Evolutionary conservation across 1,284 basidiomycete genomes (phyloP).

Genomic region (Tilletiaria anomala): DNA sequence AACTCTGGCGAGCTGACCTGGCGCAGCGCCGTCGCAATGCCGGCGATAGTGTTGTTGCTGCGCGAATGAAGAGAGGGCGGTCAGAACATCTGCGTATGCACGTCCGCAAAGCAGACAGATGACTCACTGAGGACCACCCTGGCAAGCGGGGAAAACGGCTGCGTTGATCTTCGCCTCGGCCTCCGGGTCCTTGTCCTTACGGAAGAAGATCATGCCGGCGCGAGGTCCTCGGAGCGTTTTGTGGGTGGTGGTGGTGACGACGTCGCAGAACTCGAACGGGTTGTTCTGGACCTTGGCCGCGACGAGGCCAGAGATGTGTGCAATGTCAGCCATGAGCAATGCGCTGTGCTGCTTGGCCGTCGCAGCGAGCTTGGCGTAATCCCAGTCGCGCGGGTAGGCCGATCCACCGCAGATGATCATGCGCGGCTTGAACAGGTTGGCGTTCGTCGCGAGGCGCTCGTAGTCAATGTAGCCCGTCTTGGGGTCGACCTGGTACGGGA

Average conservation of each 20-base stretch:
- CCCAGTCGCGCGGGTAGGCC: conserved; percentile 95
- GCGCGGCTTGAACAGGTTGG: conserved; percentile 89
- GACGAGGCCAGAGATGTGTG: conserved; percentile 89
- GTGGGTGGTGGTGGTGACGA: conserved; percentile 54
- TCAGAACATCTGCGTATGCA: too few relatives aligned
- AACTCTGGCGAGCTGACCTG: conserved; percentile 82
- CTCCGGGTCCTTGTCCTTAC: conserved; percentile 73
- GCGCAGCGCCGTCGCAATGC: conserved; percentile 83
- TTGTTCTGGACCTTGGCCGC: conserved; percentile 82
- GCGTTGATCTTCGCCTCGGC: conserved; percentile 93
- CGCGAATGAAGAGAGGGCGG: too few relatives aligned
- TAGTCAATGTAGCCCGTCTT: conserved; percentile 82
- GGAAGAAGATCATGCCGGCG: conserved; percentile 97
- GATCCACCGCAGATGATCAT: conserved; percentile 96
- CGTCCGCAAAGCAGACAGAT: too few relatives aligned
- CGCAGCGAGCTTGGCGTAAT: conserved; percentile 54
- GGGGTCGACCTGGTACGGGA: conserved; percentile 69
- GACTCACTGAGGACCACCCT: conserved; percentile 99
- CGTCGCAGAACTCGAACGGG: conserved; percentile 93
- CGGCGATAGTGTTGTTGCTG: conserved; percentile 97
- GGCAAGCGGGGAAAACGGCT: conserved; percentile 98
- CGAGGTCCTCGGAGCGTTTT: conserved; percentile 98
- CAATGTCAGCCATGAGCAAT: conserved; percentile 68
- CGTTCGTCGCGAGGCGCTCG: conserved; percentile 63
- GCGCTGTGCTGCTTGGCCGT: conserved; percentile 77